Percentiles rank a stretch among this genome's conserved stretches.
These are phyloP conservation scores for Coemansia brasiliensis DNA, from an alignment of 192 early-diverging fungal genomes.

Conservation along the genomic window DNA sequence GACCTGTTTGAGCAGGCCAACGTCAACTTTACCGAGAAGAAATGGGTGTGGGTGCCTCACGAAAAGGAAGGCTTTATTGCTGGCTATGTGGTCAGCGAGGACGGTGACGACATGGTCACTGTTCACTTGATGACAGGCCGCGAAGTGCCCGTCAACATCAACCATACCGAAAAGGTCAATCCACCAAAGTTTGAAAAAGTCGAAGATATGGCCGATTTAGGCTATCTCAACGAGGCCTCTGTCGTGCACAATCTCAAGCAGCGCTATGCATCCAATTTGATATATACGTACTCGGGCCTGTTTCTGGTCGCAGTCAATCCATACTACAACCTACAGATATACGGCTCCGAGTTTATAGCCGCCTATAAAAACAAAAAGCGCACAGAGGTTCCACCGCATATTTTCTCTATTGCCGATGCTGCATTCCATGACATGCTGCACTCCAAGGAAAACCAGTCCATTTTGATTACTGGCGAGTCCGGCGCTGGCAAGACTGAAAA, in stretches of 20 bases:
- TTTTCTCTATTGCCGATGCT: conserved; percentile 88
- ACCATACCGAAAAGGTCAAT: conserved; percentile 94
- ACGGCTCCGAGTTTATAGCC: conserved; percentile 67
- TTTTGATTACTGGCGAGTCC: conserved; percentile 98
- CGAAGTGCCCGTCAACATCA: conserved; percentile 71
- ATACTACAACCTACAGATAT: conserved; percentile 90
- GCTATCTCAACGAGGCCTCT: conserved; percentile 95
- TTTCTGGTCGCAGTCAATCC: conserved; percentile 99
- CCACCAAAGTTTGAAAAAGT: conserved; percentile 98
- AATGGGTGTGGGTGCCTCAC: conserved; percentile 97
- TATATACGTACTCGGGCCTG: conserved; percentile 99
- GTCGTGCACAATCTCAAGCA: conserved; percentile 96
- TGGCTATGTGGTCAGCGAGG: conserved; percentile 75
- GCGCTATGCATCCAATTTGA: conserved; percentile 86
- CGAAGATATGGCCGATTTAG: conserved; percentile 98
- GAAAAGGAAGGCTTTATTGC: conserved; percentile 85
- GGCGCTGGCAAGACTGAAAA: conserved; percentile 99
- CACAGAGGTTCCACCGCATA: conserved; percentile 79
- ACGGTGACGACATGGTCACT: conserved; percentile 66
- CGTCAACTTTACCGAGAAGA: conserved; percentile 90
- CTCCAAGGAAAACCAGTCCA: conserved; percentile 92
- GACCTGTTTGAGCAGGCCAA: conserved; percentile 57
- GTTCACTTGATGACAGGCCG: conserved; percentile 77
- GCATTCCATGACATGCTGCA: conserved; percentile 96
- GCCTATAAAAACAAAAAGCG: conserved; percentile 71